Evolutionary conservation across 2,329 filamentous ascomycete genomes (phyloP), one percentile per base, ranked within the genome.

Genomic region (Epicoccum sorghinum): DNA sequence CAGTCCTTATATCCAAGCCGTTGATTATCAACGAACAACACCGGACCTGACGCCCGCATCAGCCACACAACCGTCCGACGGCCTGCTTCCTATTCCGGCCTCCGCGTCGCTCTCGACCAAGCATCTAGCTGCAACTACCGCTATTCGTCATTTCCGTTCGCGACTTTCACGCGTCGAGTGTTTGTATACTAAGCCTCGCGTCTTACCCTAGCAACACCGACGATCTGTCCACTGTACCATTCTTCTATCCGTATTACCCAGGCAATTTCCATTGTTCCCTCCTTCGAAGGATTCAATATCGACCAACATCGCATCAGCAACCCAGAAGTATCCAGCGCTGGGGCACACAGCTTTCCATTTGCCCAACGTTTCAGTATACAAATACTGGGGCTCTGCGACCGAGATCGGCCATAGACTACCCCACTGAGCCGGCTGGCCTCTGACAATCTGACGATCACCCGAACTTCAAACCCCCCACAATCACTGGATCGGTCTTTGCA

Each of bases 121-220:
- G 60, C 61, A 68, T 49, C 53, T 55, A 41, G 52, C 60, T 51
- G 46, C 64, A 32, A 45, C 62, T 67, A 66, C 64, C 46, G 33
- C 56, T 57, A 55, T 58, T 57, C 60, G 66, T 67, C 64, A 66
- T 60, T 58, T 67, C 55, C 61, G 61, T 60, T 62, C 61, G 62
- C 55, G 57, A 62, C 63, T 68, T 62, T 45, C 58, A 70, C 72
- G 70, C 72, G 64, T 73, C 63, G 51, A 57, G 32, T 61, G 64
- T 73, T 65, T 56, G 58, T 37, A 18, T 60, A 57, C 55, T 47
- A 59, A 52, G 57, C 49, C 57, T 64, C 62, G 66, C 64, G 58
- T 59, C 62, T 65, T 62, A 59, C 67, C 63, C 67, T 62, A 61
- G 60, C 60, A 66, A 64, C 61, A 59, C 55, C 55, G 59, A 49